These are phyloP conservation scores for Aspergillus sclerotialis DNA, from an alignment of 2,329 filamentous ascomycete genomes.

Conservation along the genomic window DNA sequence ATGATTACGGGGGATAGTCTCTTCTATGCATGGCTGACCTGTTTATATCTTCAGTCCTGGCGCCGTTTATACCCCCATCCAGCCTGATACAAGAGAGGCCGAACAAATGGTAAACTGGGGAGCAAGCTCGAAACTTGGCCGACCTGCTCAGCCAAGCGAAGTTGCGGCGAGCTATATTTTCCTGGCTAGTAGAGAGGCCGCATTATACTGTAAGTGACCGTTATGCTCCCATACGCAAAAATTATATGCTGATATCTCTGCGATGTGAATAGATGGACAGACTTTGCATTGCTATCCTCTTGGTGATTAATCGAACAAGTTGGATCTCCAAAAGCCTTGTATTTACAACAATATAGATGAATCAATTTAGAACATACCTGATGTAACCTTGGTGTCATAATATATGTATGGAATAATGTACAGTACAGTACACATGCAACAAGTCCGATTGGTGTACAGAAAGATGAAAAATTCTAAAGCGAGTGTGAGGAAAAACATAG, in stretches of 20 bases:
- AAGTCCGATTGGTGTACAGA: too few species aligned
- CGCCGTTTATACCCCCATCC: conserved; percentile 27
- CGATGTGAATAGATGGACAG: conserved; percentile 23
- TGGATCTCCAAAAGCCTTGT: too few species aligned
- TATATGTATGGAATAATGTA: too few species aligned
- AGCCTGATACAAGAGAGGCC: conserved; percentile 27
- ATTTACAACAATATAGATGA: too few species aligned
- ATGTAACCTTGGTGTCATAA: background rate
- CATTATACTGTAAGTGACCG: conserved; percentile 27
- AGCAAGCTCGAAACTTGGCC: conserved; percentile 19
- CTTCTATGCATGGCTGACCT: too few species aligned
- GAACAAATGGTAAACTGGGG: conserved; percentile 30
- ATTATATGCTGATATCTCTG: background rate
- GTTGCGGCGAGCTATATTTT: conserved; percentile 35
- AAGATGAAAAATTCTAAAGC: conserved; percentile 1
- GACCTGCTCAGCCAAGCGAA: conserved; percentile 33
- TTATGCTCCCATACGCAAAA: background rate
- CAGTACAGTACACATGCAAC: too few species aligned
- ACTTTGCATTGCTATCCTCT: conserved; percentile 28
- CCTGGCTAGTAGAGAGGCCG: conserved; percentile 27
- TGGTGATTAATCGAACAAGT: conserved; percentile 20
- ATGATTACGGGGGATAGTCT: too few species aligned
- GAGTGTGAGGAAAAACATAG: too few species aligned
- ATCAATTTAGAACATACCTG: background rate
- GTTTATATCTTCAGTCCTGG: conserved; percentile 18